phyloP scores from a whole-genome alignment of 768 basidiomycete genomes.

The Tremella yokohamensis region DNA sequence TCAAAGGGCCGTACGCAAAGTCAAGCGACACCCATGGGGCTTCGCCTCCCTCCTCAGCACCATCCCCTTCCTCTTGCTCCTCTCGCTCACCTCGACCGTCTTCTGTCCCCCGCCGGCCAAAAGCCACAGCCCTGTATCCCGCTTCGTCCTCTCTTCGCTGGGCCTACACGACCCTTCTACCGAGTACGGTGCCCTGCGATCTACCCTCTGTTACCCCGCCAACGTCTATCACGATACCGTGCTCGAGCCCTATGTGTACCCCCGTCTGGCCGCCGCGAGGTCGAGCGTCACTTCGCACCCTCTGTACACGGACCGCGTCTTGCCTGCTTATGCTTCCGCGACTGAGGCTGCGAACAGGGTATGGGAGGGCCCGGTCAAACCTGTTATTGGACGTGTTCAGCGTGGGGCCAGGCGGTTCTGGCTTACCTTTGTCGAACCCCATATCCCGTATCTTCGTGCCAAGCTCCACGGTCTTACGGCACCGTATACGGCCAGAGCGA shows the following conservation, averaged over 20 bases:
- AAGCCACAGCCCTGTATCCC: slow-evolving; percentile 23
- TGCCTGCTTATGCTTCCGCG: slow-evolving; percentile 19
- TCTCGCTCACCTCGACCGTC: slow-evolving; percentile 40
- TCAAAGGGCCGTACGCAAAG: slow-evolving; percentile 25
- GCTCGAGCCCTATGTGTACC: slow-evolving; percentile 46
- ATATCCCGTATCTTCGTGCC: slow-evolving; percentile 27
- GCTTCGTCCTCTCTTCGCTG: slow-evolving; percentile 29
- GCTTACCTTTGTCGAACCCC: slow-evolving; percentile 40
- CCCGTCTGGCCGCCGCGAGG: slow-evolving; percentile 24
- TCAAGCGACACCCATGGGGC: slow-evolving; percentile 34
- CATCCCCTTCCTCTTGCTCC: slow-evolving; percentile 37
- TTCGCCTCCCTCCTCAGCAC: slow-evolving; percentile 37
- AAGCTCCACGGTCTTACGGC: slow-evolving; percentile 24
- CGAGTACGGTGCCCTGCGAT: slow-evolving; percentile 13
- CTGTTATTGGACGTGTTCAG: slow-evolving; percentile 17
- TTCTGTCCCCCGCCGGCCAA: slow-evolving; percentile 37
- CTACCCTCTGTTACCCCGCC: slow-evolving; percentile 43
- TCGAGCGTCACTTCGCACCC: slow-evolving; percentile 16
- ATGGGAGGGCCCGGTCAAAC: slow-evolving; percentile 29
- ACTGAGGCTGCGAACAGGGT: neutral
- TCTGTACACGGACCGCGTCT: slow-evolving; percentile 24
- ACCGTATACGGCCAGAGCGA: slow-evolving; percentile 28
- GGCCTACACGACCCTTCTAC: slow-evolving; percentile 18
- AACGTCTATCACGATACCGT: slow-evolving; percentile 39
- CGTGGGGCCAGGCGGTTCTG: slow-evolving; percentile 31